These are phyloP conservation scores for Cystobasidium ongulense DNA, from an alignment of 768 basidiomycete genomes.

Conservation along the genomic window DNA sequence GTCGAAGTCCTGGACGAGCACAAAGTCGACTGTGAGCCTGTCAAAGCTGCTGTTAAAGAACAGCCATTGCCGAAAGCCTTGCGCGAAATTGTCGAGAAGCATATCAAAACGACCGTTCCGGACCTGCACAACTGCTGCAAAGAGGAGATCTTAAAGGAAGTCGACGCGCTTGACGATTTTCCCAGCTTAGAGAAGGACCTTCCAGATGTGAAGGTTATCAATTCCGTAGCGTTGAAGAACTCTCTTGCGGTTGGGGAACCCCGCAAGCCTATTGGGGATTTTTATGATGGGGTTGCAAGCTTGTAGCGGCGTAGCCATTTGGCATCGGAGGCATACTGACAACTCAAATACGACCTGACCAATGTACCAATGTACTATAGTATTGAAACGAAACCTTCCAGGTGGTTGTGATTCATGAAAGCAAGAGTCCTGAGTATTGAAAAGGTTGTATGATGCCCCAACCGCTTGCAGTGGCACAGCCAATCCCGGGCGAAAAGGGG, in stretches of 20 bases:
- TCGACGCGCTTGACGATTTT: neutral
- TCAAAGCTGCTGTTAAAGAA: neutral
- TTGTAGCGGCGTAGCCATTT: too few relatives aligned
- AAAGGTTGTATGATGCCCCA: too few relatives aligned
- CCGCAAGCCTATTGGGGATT: neutral
- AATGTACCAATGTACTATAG: too few relatives aligned
- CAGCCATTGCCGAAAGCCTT: neutral
- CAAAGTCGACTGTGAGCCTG: neutral
- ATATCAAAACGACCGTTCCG: neutral
- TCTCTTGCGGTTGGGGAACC: neutral
- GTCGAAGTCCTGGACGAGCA: neutral
- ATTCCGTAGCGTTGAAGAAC: neutral
- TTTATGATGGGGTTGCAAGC: conserved; percentile 12
- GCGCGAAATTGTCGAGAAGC: neutral
- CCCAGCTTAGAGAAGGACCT: neutral
- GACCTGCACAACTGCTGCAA: conserved; percentile 12
- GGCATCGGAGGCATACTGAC: too few relatives aligned
- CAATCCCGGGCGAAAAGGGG: too few relatives aligned
- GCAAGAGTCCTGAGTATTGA: too few relatives aligned
- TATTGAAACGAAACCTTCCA: too few relatives aligned
- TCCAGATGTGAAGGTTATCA: neutral
- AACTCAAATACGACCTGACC: too few relatives aligned
- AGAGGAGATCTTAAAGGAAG: neutral
- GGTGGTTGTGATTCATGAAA: too few relatives aligned
- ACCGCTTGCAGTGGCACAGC: too few relatives aligned